Evolutionary conservation across 768 basidiomycete species (phyloP), one percentile per base, ranked within the genome.

Genomic region (Rhodosporidiobolus sp.): DNA sequence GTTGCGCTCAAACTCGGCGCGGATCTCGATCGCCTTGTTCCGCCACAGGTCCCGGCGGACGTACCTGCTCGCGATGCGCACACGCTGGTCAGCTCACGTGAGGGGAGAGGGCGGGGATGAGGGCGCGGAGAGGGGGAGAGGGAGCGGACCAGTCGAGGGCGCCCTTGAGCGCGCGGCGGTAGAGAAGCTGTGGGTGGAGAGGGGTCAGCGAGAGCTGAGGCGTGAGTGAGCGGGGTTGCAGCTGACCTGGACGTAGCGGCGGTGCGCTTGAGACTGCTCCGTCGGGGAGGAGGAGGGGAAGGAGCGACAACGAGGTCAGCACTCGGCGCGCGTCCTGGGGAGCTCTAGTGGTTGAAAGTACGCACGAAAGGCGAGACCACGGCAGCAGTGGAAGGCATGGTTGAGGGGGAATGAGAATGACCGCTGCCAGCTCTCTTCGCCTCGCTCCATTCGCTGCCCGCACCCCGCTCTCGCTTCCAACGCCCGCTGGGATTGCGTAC

Each of bases 1-100:
- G 85, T 97, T 93, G 77, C 85, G 83, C 84, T 98, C 95, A 80
- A 98, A 98, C 80, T 92, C 87, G 72, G 94, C 94, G 73, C 95
- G 84, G 75, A 98, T 91, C 81, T 89, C 84, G 77, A 94, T 82
- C 20, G 94, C 94, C 81, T 89, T 86, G 67, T 84, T 85, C 72
- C 94, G 86, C 92, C 92, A 97, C 2, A 92, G 79, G 78, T 93
- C 90, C 65, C 94, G 84, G 67, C 89, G 85, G 75, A 96, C 77
- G 64, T 77, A 77, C 75, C 75, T 76, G 63, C 22, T 28, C 26
- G 58, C 26, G 5, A 28, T 93, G 90, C 65, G 62, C 72, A 73
- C 65, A 56, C 66, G 55, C 8, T 22, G 45, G 46, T 26, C 26
- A 8, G 43, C 38, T 20, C 45, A 26, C 22, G 3, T 20, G 55